Base-by-base conservation (phyloP, 305 asterid species). In the Plantago coronopus region DNA sequence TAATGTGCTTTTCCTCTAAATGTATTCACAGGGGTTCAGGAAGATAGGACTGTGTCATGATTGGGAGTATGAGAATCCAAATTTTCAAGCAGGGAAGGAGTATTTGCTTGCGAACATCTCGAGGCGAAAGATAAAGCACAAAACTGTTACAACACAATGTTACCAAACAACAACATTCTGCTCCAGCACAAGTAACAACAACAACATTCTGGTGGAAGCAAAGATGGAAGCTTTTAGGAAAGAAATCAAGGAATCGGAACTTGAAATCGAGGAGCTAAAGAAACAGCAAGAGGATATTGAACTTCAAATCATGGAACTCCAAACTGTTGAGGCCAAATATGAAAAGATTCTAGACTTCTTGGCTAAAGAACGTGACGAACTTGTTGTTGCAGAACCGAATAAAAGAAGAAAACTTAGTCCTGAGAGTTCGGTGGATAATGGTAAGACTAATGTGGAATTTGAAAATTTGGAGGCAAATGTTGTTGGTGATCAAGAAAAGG, bases 1-100 rank as follows among this genome's bases (percentile, higher is more conserved):
- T 38, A 11, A 11, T 11, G 1, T 31, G 5, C 7, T 7, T 31
- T 31, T 31, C 1, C 16, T 45, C 4, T 14, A 13, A 1, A 18
- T 47, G 48, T 69, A 21, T 0, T 20, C 58, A 13, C 37, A 84
- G 95, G 89, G 89, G 4, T 84, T 87, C 22, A 70, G 81, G 43
- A 87, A 84, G 71, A 74, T 82, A 6, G 84, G 86, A 48, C 57
- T 70, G 48, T 69, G 67, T 46, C 76, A 80, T 64, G 74, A 69
- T 53, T 84, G 85, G 87, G 89, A 84, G 43, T 87, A 80, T 16
- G 74, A 61, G 48, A 71, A 75, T 42, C 60, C 66, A 11, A 34
- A 80, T 72, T 87, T 87, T 58, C 84, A 80, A 65, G 64, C 54
- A 0, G 93, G 89, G 61, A 69, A 69, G 12, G 63, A 64, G 38